phyloP scores from a whole-genome alignment of 768 basidiomycete genomes.

The Pulveroboletus ravenelii region DNA sequence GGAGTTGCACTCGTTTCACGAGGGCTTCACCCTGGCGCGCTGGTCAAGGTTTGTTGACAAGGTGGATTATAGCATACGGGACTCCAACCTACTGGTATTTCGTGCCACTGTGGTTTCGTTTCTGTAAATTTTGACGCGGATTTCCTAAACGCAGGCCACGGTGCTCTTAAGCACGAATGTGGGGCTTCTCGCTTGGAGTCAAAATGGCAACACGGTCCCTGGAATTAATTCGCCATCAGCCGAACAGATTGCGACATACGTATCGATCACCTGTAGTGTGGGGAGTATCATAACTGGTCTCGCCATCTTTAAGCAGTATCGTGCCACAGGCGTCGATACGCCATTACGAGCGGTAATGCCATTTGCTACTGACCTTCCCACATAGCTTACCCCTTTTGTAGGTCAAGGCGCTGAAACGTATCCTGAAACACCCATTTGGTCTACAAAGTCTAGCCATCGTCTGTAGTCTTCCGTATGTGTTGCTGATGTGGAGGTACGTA shows the following conservation, averaged over 20 bases:
- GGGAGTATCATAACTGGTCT: constrained; percentile 31
- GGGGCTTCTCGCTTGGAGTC: constrained; percentile 22
- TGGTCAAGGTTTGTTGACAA: constrained; percentile 30
- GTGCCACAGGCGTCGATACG: constrained; percentile 30
- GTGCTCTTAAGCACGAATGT: constrained; percentile 25
- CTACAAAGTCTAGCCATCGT: constrained; percentile 36
- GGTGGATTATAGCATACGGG: constrained; percentile 30
- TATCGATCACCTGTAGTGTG: constrained; percentile 26
- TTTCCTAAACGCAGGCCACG: constrained; percentile 18
- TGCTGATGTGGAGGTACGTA: constrained; percentile 38
- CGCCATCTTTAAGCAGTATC: constrained; percentile 30
- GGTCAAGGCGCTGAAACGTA: constrained; percentile 26
- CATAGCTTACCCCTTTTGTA: constrained; percentile 5
- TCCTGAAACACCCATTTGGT: constrained; percentile 24
- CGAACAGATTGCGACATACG: constrained; percentile 24
- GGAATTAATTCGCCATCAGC: constrained; percentile 10
- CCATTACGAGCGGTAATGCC: constrained; percentile 25
- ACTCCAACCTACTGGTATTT: constrained; percentile 28
- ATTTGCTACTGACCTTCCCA: not conserved
- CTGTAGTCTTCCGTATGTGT: constrained; percentile 38
- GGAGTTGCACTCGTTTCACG: constrained; percentile 27
- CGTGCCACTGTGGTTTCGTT: not conserved
- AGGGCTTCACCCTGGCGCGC: constrained; percentile 22
- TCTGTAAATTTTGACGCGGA: not conserved
- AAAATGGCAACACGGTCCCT: not conserved